Conservation (phyloP, 352 stramenopile species). For the Thraustochytrium sp. region DNA sequence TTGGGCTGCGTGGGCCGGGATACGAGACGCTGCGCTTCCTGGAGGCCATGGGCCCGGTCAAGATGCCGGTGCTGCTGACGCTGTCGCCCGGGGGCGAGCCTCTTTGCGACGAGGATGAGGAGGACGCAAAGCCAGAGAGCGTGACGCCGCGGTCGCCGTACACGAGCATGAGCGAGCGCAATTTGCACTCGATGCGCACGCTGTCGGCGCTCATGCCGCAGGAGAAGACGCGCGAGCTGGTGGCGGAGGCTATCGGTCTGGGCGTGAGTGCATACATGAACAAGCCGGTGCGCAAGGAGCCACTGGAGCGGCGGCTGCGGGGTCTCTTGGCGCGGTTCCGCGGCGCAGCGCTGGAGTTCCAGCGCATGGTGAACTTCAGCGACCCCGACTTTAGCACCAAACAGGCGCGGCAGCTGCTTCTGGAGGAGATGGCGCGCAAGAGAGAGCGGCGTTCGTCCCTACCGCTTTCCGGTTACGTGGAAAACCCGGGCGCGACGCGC, state of each 20-base stretch:
- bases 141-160: no score
- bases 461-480: background rate
- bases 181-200: no score
- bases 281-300: background rate
- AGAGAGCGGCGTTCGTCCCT: background rate
- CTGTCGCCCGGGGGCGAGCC: background rate
- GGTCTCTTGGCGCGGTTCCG: conserved; percentile 2
- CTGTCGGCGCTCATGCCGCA: background rate
- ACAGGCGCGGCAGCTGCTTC: background rate
- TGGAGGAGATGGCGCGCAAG: background rate
- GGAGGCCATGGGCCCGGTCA: background rate
- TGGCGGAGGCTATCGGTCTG: background rate
- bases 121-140: no score
- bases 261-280: background rate
- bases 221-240: background rate
- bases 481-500: background rate
- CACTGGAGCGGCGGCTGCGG: background rate
- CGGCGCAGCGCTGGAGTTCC: background rate
- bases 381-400: background rate
- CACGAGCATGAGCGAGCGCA: no score
- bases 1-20: background rate
- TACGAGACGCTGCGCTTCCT: conserved; percentile 20
- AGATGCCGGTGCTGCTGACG: conserved; percentile 29
- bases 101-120: background rate
- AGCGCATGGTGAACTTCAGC: background rate